A percentile compares a stretch with the other conserved stretches of the same genome.
phyloP scores from a whole-genome alignment of 257 asterid species.

The Paraleonurus japonicus region DNA sequence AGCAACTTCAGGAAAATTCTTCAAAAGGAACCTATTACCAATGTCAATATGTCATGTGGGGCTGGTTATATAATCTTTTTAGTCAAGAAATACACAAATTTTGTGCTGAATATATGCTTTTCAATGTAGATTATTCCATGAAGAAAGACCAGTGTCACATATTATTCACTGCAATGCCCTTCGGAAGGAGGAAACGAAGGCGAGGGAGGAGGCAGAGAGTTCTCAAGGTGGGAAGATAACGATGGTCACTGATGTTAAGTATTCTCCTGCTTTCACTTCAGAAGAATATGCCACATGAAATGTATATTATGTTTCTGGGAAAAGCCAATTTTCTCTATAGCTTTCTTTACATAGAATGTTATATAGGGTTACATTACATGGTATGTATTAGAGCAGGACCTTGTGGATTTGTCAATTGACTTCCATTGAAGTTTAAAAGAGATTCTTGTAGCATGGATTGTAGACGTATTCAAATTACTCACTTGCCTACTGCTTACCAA shows the following conservation, averaged over 20 bases:
- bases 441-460: too few species aligned
- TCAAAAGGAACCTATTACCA: neutral
- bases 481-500: too few species aligned
- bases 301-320: neutral
- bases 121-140: conserved; percentile 73
- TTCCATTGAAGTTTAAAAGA: too few species aligned
- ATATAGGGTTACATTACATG: neutral
- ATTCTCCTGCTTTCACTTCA: conserved; percentile 44
- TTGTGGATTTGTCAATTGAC: neutral
- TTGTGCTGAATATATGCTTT: neutral
- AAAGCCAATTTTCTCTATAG: neutral
- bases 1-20: neutral
- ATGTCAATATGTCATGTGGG: neutral
- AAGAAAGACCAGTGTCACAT: conserved; percentile 81
- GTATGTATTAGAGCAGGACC: neutral
- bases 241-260: conserved; percentile 46
- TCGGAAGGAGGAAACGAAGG: conserved; percentile 51
- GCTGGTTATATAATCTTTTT: neutral
- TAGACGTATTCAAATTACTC: too few species aligned
- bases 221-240: conserved; percentile 51
- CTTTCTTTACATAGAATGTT: neutral
- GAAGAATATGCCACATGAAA: conserved; percentile 50
- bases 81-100: neutral
- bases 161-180: conserved; percentile 82
- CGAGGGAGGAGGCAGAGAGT: conserved; percentile 23